A percentile compares a stretch with the other conserved stretches of the same genome.
Evolutionary conservation across 768 basidiomycete species (phyloP).

Genomic region (Hygrocybe punicea): DNA sequence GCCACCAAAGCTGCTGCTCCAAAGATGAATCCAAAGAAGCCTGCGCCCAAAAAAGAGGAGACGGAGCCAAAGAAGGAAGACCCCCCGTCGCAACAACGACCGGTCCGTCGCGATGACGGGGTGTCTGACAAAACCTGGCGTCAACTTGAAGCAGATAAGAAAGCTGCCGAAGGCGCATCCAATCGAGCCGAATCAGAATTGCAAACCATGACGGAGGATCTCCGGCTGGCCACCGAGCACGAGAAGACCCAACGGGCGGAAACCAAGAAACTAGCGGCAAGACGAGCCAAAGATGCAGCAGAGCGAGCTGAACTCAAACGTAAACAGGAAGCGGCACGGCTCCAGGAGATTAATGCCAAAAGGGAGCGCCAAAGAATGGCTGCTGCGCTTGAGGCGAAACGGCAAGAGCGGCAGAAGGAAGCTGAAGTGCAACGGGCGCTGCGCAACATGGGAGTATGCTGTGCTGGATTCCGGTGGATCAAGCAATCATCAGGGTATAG

Average conservation of each 20-base stretch:
- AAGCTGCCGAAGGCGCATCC: constrained; percentile 28
- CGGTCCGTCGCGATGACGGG: constrained; percentile 43
- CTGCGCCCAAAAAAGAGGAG: constrained; percentile 2
- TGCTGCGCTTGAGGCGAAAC: constrained; percentile 17
- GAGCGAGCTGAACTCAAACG: constrained; percentile 22
- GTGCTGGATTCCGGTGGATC: constrained; percentile 45
- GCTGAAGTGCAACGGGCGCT: constrained; percentile 42
- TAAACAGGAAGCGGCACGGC: constrained; percentile 25
- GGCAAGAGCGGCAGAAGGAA: constrained; percentile 37
- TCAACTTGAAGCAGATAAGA: constrained; percentile 43
- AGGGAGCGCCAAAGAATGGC: constrained; percentile 6
- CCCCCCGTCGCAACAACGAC: not conserved
- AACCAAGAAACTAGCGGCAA: constrained; percentile 17
- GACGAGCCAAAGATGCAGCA: constrained; percentile 22
- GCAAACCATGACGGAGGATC: constrained; percentile 17
- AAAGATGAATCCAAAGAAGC: constrained; percentile 7
- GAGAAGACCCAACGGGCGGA: constrained; percentile 16
- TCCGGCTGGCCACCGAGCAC: constrained; percentile 12
- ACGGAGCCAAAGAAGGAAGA: not conserved
- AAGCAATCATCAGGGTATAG: constrained; percentile 40
- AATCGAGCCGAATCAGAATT: constrained; percentile 20
- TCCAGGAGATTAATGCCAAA: constrained; percentile 23
- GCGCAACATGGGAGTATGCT: constrained; percentile 49
- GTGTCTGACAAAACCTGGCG: constrained; percentile 53
- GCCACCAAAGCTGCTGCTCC: constrained; percentile 6